Evolutionary conservation across 2,329 filamentous ascomycete genomes (phyloP).

Genomic region (Penicillium sp.): DNA sequence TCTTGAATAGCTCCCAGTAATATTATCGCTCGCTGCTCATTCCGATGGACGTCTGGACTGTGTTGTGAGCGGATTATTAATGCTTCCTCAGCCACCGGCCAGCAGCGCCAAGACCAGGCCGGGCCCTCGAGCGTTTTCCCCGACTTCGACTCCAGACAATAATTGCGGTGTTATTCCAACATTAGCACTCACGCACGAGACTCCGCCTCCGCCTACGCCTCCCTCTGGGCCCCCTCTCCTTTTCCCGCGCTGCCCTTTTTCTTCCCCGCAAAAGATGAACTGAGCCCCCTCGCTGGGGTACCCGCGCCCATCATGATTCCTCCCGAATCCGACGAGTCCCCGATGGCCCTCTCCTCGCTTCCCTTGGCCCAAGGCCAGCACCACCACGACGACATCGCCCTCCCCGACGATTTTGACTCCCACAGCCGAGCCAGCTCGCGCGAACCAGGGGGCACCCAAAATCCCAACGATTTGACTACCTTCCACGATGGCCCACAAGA

Average conservation of each 20-base stretch:
- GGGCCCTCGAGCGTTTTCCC: neutral
- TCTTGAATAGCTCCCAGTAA: neutral
- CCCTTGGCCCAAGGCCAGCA: conserved; percentile 23
- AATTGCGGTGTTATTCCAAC: neutral
- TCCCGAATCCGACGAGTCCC: conserved; percentile 39
- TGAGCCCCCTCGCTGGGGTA: conserved; percentile 38
- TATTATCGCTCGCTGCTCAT: neutral
- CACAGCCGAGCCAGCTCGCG: conserved; percentile 43
- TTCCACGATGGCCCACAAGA: conserved; percentile 28
- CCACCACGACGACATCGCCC: conserved; percentile 32
- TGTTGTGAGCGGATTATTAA: neutral
- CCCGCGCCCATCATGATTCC: conserved; percentile 45
- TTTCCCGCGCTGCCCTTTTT: conserved; percentile 1
- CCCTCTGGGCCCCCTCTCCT: conserved; percentile 12
- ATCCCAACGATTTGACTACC: conserved; percentile 28
- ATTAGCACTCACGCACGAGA: neutral
- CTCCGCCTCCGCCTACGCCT: neutral
- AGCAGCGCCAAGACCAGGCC: conserved; percentile 1
- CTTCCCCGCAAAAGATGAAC: conserved; percentile 39
- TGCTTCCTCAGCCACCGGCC: neutral
- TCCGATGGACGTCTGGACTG: neutral
- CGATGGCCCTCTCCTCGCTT: conserved; percentile 32
- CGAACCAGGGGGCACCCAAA: conserved; percentile 36
- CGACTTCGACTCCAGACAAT: conserved; percentile 4
- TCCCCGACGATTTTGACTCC: conserved; percentile 40